Percentiles rank a stretch among this genome's conserved stretches.
These are phyloP conservation scores for Hygrocybe punicea DNA, from an alignment of 768 basidiomycete species.

Conservation along the genomic window DNA sequence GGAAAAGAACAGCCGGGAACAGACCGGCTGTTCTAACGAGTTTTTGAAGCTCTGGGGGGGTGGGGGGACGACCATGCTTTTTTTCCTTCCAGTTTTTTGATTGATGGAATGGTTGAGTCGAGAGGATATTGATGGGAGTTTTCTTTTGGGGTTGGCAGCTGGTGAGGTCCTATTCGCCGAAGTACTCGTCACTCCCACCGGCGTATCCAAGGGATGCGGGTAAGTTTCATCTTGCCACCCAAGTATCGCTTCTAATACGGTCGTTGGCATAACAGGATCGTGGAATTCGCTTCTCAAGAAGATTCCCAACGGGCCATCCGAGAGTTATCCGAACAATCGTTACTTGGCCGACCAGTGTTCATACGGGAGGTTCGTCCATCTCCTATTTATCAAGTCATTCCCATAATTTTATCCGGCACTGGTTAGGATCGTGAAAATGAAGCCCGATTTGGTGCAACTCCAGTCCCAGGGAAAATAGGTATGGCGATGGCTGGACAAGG, in stretches of 20 bases:
- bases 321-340: slow-evolving; percentile 81
- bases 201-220: slow-evolving; percentile 99
- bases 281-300: slow-evolving; percentile 88
- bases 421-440: slow-evolving; percentile 91
- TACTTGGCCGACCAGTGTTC: slow-evolving; percentile 94
- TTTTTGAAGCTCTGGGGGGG: slow-evolving; percentile 14
- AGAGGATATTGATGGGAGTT: slow-evolving; percentile 94
- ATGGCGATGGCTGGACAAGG: slow-evolving; percentile 95
- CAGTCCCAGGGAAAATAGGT: slow-evolving; percentile 93
- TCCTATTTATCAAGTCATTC: neutral
- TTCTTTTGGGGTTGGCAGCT: slow-evolving; percentile 89
- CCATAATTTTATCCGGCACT: neutral
- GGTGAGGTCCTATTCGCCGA: slow-evolving; percentile 99
- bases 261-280: slow-evolving; percentile 61
- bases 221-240: slow-evolving; percentile 43
- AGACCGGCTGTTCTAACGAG: slow-evolving; percentile 22
- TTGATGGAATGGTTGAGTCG: slow-evolving; percentile 55
- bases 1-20: slow-evolving; percentile 36
- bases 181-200: slow-evolving; percentile 94
- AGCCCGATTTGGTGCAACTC: slow-evolving; percentile 91
- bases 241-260: slow-evolving; percentile 10
- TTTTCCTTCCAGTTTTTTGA: slow-evolving; percentile 40
- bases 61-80: slow-evolving; percentile 32
- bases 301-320: slow-evolving; percentile 87
- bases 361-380: slow-evolving; percentile 76